Conservation (phyloP, 2,329 filamentous ascomycete species). For the Xylaria multiplex region DNA sequence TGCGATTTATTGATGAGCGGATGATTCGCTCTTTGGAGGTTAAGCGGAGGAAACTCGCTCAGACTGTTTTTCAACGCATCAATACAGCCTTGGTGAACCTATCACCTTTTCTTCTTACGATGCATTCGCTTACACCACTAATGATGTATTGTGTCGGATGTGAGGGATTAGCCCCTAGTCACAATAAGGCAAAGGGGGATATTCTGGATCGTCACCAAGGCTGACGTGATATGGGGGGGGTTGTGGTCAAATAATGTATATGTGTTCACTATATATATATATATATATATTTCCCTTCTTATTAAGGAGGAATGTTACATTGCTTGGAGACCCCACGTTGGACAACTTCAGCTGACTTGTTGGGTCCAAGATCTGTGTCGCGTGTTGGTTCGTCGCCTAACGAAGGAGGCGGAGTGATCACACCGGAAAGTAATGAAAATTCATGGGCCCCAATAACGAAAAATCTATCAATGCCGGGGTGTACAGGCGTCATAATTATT, state of each 20-base stretch:
- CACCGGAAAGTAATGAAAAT: slow-evolving; percentile 9
- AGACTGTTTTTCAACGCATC: neutral
- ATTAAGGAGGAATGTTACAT: slow-evolving; percentile 21
- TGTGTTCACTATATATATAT: too few relatives aligned
- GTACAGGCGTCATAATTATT: slow-evolving; percentile 1
- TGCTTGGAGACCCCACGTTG: slow-evolving; percentile 34
- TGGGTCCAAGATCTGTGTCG: slow-evolving; percentile 31
- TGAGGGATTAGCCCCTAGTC: slow-evolving; percentile 1
- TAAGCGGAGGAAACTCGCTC: neutral
- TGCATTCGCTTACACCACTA: neutral
- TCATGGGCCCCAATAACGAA: neutral
- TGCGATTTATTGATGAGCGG: neutral
- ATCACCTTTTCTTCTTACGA: neutral
- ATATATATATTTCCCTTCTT: neutral
- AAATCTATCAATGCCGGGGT: too few relatives aligned
- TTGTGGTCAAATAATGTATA: slow-evolving; percentile 20
- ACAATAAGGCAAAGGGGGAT: slow-evolving; percentile 16
- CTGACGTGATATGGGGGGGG: slow-evolving; percentile 36
- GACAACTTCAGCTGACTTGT: slow-evolving; percentile 34
- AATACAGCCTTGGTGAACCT: neutral
- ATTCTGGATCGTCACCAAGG: slow-evolving; percentile 9
- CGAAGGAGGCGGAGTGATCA: slow-evolving; percentile 24
- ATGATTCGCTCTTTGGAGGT: slow-evolving; percentile 2
- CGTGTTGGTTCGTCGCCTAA: slow-evolving; percentile 34
- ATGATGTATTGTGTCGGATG: neutral